Conservation (phyloP, 2,329 filamentous ascomycete genomes). For the Cryphonectria carpinicola region DNA sequence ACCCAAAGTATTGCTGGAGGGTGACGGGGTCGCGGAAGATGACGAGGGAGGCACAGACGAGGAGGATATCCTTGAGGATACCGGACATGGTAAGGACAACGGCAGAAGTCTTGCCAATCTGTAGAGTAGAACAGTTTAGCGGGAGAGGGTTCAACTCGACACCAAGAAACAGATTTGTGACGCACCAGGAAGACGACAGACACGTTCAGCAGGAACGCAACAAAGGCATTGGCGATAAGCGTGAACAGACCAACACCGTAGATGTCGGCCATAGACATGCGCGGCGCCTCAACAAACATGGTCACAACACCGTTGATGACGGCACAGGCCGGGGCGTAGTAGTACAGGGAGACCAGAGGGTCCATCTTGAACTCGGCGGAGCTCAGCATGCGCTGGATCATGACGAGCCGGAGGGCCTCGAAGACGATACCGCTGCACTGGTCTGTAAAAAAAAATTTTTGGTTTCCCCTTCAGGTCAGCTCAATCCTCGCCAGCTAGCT, state of each 20-base stretch:
- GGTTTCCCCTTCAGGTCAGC: background rate
- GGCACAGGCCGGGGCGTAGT: slow-evolving; percentile 79
- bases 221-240: slow-evolving; percentile 71
- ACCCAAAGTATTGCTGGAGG: slow-evolving; percentile 69
- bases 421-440: slow-evolving; percentile 75
- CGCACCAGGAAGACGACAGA: slow-evolving; percentile 79
- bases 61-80: slow-evolving; percentile 74
- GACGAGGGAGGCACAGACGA: slow-evolving; percentile 68
- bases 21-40: slow-evolving; percentile 70
- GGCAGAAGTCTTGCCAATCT: slow-evolving; percentile 74
- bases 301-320: slow-evolving; percentile 74
- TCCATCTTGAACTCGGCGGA: slow-evolving; percentile 85
- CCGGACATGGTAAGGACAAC: slow-evolving; percentile 73
- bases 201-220: slow-evolving; percentile 77
- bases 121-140: background rate
- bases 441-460: slow-evolving; percentile 49
- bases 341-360: slow-evolving; percentile 81
- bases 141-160: background rate
- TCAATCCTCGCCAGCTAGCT: background rate
- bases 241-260: slow-evolving; percentile 70
- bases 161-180: background rate
- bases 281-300: slow-evolving; percentile 70
- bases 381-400: slow-evolving; percentile 77
- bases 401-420: slow-evolving; percentile 75
- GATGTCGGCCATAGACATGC: slow-evolving; percentile 66